phyloP scores from a whole-genome alignment of 2,329 filamentous ascomycete genomes.

The Tolypocladium pustulatum region DNA sequence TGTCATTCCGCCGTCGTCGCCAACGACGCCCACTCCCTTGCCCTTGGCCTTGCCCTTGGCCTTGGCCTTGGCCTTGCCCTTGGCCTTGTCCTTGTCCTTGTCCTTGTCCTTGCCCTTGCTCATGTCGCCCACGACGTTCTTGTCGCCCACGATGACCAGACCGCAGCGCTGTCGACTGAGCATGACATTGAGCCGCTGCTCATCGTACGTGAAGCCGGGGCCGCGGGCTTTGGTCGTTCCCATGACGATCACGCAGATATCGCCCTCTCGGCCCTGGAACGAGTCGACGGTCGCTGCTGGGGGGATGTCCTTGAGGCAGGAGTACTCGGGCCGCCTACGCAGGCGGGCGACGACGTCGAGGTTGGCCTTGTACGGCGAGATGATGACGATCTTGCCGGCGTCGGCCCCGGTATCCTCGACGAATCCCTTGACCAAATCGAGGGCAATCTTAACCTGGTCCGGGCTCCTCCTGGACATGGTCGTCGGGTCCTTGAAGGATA shows the following conservation, averaged over 20 bases:
- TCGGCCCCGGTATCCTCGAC: too few species aligned
- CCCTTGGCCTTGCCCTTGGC: too few species aligned
- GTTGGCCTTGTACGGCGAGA: conserved; percentile 10
- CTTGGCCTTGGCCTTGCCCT: too few species aligned
- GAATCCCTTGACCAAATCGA: background rate
- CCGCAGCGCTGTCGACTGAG: conserved; percentile 9
- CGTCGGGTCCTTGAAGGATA: background rate
- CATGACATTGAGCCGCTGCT: conserved; percentile 8
- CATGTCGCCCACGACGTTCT: conserved; percentile 1
- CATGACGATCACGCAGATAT: conserved; percentile 11
- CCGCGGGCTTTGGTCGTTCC: conserved; percentile 4
- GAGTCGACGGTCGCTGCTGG: conserved; percentile 8
- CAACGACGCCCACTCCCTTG: background rate
- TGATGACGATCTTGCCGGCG: conserved; percentile 3
- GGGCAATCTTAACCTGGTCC: conserved; percentile 3
- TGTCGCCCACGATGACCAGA: conserved; percentile 10
- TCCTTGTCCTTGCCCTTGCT: background rate
- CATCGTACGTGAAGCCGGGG: conserved; percentile 6
- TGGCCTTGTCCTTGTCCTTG: too few species aligned
- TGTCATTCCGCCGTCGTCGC: background rate
- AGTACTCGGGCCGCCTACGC: conserved; percentile 3
- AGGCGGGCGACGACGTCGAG: conserved; percentile 2
- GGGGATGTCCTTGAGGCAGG: conserved; percentile 3
- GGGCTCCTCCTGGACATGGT: conserved; percentile 5
- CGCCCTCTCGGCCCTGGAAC: conserved; percentile 12